phyloP scores from a whole-genome alignment of 176 grass and related monocot species.

The Carex kokanica region DNA sequence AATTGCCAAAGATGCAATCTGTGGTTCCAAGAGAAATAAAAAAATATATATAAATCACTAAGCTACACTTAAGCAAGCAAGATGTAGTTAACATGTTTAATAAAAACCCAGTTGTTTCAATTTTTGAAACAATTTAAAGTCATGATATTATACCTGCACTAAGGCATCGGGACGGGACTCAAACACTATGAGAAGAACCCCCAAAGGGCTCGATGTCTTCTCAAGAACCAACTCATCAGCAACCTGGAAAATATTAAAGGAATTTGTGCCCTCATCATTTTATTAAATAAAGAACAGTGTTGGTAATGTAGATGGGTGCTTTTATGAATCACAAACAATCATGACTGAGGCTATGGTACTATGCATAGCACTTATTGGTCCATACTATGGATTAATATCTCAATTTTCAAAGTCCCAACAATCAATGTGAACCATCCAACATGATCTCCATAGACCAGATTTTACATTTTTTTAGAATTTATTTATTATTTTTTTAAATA shows the following conservation, averaged over 20 bases:
- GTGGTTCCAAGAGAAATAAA: conserved; percentile 20
- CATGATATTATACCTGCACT: conserved; percentile 61
- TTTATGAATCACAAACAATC: background rate
- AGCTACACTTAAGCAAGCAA: background rate
- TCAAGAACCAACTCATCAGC: conserved; percentile 72
- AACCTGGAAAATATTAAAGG: conserved; percentile 47
- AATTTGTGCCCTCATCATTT: background rate
- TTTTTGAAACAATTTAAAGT: background rate
- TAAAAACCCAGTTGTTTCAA: background rate
- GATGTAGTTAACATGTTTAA: background rate
- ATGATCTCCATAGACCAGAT: too few relatives aligned
- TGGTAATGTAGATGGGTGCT: background rate
- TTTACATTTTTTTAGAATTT: too few relatives aligned
- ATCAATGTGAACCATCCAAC: too few relatives aligned
- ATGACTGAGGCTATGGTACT: background rate
- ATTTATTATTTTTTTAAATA: too few relatives aligned
- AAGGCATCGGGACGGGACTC: conserved; percentile 97
- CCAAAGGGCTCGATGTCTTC: conserved; percentile 83
- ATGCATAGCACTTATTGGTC: too few relatives aligned
- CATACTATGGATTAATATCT: too few relatives aligned
- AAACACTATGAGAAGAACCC: conserved; percentile 88
- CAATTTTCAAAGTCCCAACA: too few relatives aligned
- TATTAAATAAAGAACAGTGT: background rate
- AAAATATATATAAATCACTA: background rate
- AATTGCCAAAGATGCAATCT: conserved; percentile 98